Conservation (phyloP, 2,329 filamentous ascomycete genomes). For the Sclerotinia glacialis region DNA sequence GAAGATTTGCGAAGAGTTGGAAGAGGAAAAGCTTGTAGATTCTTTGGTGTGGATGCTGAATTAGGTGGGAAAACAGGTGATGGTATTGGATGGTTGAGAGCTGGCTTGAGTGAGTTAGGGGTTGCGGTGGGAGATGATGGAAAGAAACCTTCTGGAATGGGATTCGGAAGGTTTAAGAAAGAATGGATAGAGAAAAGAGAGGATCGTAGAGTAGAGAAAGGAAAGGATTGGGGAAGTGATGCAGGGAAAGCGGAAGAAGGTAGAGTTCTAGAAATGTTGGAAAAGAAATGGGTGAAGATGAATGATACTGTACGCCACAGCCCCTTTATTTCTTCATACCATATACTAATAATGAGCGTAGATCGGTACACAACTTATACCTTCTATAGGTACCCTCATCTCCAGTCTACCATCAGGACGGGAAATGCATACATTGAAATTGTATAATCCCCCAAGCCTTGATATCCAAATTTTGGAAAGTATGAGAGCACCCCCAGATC, state of each 20-base stretch:
- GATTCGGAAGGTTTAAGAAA: conserved; percentile 65
- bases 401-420: conserved; percentile 82
- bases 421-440: conserved; percentile 73
- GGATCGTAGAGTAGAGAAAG: conserved; percentile 74
- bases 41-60: conserved; percentile 88
- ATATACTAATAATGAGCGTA: conserved; percentile 40
- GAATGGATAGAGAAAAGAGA: conserved; percentile 75
- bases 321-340: not conserved
- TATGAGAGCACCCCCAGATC: conserved; percentile 55
- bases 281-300: conserved; percentile 85
- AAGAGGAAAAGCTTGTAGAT: conserved; percentile 81
- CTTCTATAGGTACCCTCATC: conserved; percentile 67
- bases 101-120: conserved; percentile 72
- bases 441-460: conserved; percentile 64
- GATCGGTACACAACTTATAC: conserved; percentile 78
- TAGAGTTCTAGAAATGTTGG: conserved; percentile 80
- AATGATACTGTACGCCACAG: conserved; percentile 75
- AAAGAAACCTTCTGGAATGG: conserved; percentile 48
- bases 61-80: conserved; percentile 75
- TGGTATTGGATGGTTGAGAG: conserved; percentile 82
- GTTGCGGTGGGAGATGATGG: conserved; percentile 52
- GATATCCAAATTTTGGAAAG: conserved; percentile 62
- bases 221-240: conserved; percentile 72
- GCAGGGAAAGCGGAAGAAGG: conserved; percentile 82
- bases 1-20: conserved; percentile 72